These are phyloP conservation scores for Diplosphaera chodatii DNA, from an alignment of 139 green algal genomes.

Conservation along the genomic window DNA sequence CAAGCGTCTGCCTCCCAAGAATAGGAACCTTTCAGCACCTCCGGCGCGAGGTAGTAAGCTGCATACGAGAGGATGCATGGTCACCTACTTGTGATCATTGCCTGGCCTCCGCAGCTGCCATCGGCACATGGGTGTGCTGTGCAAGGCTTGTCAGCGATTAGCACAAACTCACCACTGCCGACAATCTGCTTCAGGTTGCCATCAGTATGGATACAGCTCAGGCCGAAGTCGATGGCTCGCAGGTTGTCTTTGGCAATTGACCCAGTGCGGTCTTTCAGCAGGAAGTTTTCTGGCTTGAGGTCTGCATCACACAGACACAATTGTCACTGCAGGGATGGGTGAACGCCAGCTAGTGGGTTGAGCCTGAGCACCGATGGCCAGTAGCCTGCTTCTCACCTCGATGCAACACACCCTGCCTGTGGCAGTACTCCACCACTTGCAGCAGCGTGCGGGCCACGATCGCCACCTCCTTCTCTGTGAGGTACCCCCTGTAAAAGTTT, in stretches of 20 bases:
- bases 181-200: slow-evolving; percentile 9
- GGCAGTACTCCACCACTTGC: slow-evolving; percentile 65
- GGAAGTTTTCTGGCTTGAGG: slow-evolving; percentile 88
- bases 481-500: slow-evolving; percentile 12
- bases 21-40: slow-evolving; percentile 12
- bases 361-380: too few species aligned
- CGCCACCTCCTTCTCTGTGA: slow-evolving; percentile 67
- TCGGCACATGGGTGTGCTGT: too few species aligned
- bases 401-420: slow-evolving; percentile 49
- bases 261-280: slow-evolving; percentile 38
- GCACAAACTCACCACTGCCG: slow-evolving; percentile 4
- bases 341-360: too few species aligned
- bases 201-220: slow-evolving; percentile 48
- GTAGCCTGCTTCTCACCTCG: too few species aligned
- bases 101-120: too few species aligned
- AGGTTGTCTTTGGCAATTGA: slow-evolving; percentile 28
- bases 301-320: slow-evolving; percentile 29
- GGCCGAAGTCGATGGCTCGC: slow-evolving; percentile 73
- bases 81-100: too few species aligned
- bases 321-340: too few species aligned
- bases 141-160: too few species aligned
- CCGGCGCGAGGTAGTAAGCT: slow-evolving; percentile 31
- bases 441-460: slow-evolving; percentile 35
- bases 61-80: too few species aligned
- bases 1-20: slow-evolving; percentile 22